Evolutionary conservation across 352 stramenopile genomes (phyloP), one percentile per base, ranked within the genome.

Genomic region (Phytophthora parvispora): DNA sequence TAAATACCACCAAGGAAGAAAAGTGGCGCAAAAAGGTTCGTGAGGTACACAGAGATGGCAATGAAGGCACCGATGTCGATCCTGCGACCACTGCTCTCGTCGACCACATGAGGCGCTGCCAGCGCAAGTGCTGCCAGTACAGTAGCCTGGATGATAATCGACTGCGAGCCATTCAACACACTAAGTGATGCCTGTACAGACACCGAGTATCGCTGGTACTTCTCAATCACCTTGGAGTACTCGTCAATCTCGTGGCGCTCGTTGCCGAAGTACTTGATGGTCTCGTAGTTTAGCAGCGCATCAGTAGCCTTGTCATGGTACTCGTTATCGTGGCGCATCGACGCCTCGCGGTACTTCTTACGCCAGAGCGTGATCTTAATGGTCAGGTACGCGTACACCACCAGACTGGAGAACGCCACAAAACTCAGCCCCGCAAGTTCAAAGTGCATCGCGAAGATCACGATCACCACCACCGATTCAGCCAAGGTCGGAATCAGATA

Each of bases 221-320:
- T 94, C 50, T 92, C 75, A 20, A 99, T 97, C 28, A 96, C 88
- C 49, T 90, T 86, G 43, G 88, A 85, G 80, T 99, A 99, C 55
- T 92, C 74, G 24, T 97, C 82, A 47, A 95, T 81, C 60, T 99
- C 97, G 64, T 98, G 98, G 12, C 84, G 74, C 72, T 99, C 97
- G 49, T 97, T 98, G 8, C 94, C 97, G 66, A 99, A 99, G 56
- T 98, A 98, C 75, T 99, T 99, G 64, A 99, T 98, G 6, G 96
- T 99, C 78, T 99, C 98, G 76, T 99, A 99, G 72, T 99, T 99
- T 28, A 99, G 84, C n/a, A 99, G 74, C 36, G 89, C 95, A 74
- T 99, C 98, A 4, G 97, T 99, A 34, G 94, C 97, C 60, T 97
- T 98, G 76, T 99, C 97, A 71, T 99, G 97, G 80, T 97, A 99